Conservation (phyloP, 108 stramenopile species). For the Discostella pseudostelligera region DNA sequence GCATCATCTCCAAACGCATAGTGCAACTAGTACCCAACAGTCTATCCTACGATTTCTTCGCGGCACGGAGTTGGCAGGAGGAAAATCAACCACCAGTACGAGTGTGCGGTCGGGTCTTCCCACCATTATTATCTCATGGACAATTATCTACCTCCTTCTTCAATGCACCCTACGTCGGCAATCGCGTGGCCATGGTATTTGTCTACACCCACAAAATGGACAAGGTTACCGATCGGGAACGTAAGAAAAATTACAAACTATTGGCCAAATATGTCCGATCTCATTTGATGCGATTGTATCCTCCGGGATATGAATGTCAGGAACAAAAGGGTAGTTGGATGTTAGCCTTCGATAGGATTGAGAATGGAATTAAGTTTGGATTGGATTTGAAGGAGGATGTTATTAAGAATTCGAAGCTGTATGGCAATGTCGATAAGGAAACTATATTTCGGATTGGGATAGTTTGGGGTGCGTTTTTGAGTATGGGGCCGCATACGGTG, state of each 20-base stretch:
- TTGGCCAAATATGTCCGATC: slow-evolving; percentile 37
- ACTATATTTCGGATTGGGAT: slow-evolving; percentile 37
- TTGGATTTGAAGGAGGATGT: slow-evolving; percentile 41
- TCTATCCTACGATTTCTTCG: slow-evolving; percentile 43
- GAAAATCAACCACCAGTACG: slow-evolving; percentile 23
- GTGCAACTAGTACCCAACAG: slow-evolving; percentile 39
- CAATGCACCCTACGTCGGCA: slow-evolving; percentile 47
- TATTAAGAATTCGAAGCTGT: slow-evolving; percentile 12
- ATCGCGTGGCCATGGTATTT: slow-evolving; percentile 48
- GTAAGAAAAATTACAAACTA: slow-evolving; percentile 38
- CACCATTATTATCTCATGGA: slow-evolving; percentile 38
- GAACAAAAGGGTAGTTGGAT: slow-evolving; percentile 51
- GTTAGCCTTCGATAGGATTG: slow-evolving; percentile 44
- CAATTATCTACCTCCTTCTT: slow-evolving; percentile 48
- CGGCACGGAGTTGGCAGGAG: slow-evolving; percentile 36
- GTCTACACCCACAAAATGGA: slow-evolving; percentile 49
- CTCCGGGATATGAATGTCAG: slow-evolving; percentile 52
- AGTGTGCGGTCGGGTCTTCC: slow-evolving; percentile 44
- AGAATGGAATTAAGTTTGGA: slow-evolving; percentile 48
- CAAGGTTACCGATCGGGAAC: slow-evolving; percentile 14
- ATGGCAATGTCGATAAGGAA: slow-evolving; percentile 27
- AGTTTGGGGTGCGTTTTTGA: slow-evolving; percentile 39
- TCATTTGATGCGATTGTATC: slow-evolving; percentile 39
- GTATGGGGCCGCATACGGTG: slow-evolving; percentile 51
- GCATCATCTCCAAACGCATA: slow-evolving; percentile 26